A percentile compares a stretch with the other conserved stretches of the same genome.
phyloP scores from a whole-genome alignment of 352 stramenopile species.

The Phytophthora lateralis region DNA sequence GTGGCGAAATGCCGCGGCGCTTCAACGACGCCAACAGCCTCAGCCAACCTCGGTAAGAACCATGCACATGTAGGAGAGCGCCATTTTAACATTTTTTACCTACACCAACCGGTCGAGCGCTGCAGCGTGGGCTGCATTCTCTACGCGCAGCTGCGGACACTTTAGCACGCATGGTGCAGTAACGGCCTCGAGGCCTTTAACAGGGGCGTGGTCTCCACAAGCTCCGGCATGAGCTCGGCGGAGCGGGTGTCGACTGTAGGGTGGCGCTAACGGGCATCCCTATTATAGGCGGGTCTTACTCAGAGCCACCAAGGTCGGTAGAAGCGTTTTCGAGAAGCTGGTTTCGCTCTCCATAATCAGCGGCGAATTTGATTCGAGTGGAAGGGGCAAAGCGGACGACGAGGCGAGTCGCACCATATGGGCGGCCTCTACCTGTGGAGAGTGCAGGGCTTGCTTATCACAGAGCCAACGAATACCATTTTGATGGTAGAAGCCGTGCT shows the following conservation, averaged over 20 bases:
- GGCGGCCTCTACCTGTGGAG: slow-evolving; percentile 24
- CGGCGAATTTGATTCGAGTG: slow-evolving; percentile 9
- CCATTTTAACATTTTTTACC: too few relatives aligned
- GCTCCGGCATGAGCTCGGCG: too few relatives aligned
- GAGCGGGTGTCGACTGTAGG: too few relatives aligned
- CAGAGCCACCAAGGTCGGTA: slow-evolving; percentile 16
- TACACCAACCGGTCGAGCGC: too few relatives aligned
- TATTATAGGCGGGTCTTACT: neutral
- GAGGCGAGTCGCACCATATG: slow-evolving; percentile 1
- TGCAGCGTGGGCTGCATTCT: slow-evolving; percentile 7
- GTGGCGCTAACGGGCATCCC: neutral
- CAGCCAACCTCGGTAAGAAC: neutral
- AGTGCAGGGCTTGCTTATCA: slow-evolving; percentile 33
- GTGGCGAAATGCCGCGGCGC: slow-evolving; percentile 24
- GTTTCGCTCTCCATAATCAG: slow-evolving; percentile 15
- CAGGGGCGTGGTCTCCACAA: slow-evolving; percentile 1
- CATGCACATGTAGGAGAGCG: neutral
- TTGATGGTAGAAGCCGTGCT: slow-evolving; percentile 30
- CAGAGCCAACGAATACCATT: neutral
- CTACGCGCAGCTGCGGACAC: slow-evolving; percentile 31
- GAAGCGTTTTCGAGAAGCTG: slow-evolving; percentile 27
- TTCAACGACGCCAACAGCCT: slow-evolving; percentile 17
- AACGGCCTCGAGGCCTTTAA: slow-evolving; percentile 8
- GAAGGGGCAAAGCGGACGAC: slow-evolving; percentile 16
- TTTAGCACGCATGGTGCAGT: slow-evolving; percentile 5